Percentiles rank a stretch among this genome's conserved stretches.
Conservation (phyloP, 1,139 yeast species). For the Pneumocystis jirovecii region DNA sequence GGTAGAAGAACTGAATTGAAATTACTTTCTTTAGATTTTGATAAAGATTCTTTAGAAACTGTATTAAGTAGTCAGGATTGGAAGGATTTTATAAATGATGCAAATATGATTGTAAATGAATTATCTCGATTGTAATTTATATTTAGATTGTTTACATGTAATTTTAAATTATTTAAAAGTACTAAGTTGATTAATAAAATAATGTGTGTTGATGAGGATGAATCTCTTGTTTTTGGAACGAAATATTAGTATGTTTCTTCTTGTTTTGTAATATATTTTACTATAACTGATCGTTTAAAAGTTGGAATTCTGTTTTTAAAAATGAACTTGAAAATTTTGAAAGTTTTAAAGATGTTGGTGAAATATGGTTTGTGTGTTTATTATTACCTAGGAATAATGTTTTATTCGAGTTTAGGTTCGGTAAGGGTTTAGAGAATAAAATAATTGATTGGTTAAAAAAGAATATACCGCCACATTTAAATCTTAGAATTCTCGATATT, state of each 20-base stretch:
- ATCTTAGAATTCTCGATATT: constrained; percentile 42
- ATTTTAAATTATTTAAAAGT: background rate
- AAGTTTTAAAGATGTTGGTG: background rate
- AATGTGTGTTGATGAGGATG: background rate
- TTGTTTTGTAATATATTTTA: background rate
- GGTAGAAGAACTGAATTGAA: background rate
- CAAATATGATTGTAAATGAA: background rate
- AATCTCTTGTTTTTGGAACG: background rate
- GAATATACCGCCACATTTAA: constrained; percentile 20
- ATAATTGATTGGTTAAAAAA: constrained; percentile 53
- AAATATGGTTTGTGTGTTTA: background rate
- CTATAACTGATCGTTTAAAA: background rate
- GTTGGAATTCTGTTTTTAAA: background rate
- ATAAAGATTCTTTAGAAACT: background rate
- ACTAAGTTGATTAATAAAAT: background rate
- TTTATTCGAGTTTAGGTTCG: constrained; percentile 69
- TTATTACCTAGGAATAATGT: background rate
- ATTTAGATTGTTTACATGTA: background rate
- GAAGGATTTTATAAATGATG: background rate
- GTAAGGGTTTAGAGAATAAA: constrained; percentile 73
- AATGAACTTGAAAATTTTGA: background rate
- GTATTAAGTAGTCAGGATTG: background rate
- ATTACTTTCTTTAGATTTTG: background rate
- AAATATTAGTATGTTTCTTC: background rate
- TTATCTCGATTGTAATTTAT: background rate